phyloP scores from a whole-genome alignment of 1,284 basidiomycete species.

The Grifola frondosa region DNA sequence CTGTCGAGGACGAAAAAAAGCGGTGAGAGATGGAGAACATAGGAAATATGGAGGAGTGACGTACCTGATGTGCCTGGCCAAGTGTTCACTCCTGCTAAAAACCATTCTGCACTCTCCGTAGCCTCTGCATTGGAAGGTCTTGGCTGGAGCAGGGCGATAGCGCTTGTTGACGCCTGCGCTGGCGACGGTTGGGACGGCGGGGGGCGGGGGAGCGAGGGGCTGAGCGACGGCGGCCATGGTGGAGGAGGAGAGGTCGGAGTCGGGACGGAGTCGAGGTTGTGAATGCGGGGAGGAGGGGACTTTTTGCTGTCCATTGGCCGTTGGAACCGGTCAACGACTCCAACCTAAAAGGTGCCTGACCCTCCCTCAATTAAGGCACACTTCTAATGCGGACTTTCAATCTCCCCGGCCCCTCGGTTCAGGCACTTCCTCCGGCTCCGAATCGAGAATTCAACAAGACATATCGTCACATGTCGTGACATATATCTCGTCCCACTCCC shows the following conservation, averaged over 20 bases:
- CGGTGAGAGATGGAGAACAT: conserved; percentile 17
- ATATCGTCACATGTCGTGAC: conserved; percentile 14
- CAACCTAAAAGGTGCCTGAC: conserved; percentile 37
- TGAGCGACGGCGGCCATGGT: conserved; percentile 28
- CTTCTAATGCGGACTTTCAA: conserved; percentile 22
- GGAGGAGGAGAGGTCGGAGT: conserved; percentile 5
- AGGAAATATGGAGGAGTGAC: conserved; percentile 27
- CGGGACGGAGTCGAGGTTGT: conserved; percentile 5
- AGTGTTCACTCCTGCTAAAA: conserved; percentile 91
- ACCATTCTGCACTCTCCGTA: conserved; percentile 97
- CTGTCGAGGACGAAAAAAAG: conserved; percentile 41
- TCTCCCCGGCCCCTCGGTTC: conserved; percentile 19
- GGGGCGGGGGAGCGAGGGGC: conserved; percentile 6
- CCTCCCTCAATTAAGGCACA: conserved; percentile 30
- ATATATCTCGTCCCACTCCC: too few relatives aligned
- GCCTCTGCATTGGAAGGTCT: conserved; percentile 93
- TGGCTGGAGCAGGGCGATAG: conserved; percentile 76
- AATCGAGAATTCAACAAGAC: conserved; percentile 18
- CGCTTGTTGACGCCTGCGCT: conserved; percentile 48
- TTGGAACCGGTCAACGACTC: conserved; percentile 19
- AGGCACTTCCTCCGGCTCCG: conserved; percentile 28
- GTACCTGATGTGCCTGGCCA: conserved; percentile 92
- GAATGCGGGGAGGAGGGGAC: conserved; percentile 18
- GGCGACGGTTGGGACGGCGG: conserved; percentile 13
- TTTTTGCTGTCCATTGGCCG: conserved; percentile 30